Base-by-base conservation (phyloP, 2,329 filamentous ascomycete species). In the Curvularia hawaiiensis region DNA sequence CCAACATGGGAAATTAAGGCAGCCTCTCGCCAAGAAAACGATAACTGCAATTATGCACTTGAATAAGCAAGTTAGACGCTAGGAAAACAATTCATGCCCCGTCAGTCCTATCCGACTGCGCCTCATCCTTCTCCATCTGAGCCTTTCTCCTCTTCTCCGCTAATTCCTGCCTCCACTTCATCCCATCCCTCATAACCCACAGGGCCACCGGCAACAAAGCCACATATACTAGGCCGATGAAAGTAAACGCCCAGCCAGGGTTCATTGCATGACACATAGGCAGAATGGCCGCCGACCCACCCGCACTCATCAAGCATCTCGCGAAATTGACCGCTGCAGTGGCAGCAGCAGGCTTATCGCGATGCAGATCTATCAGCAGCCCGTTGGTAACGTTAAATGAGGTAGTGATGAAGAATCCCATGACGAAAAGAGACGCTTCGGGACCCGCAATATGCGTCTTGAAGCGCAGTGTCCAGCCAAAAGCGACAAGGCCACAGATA, bases 401-500 rank as follows among this genome's bases (percentile, higher is more conserved):
- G n/a, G 84, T 86, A 3, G 86, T 87, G 12, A 85, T 77, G 5
- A 82, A 81, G 2, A 77, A 76, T 3, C 85, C 78, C 1, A 85
- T 85, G 8, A 87, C 58, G 16, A 78, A 76, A 1, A 90, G 71
- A 3, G 87, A 77, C 1, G 80, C 65, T 54, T 80, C 68, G 0
- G 79, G 78, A 0, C 72, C 78, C 0, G 77, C 77, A 12, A 82
- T 70, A 31, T 72, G 65, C 4, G 75, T 74, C 3, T 69, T 52
- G 31, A 67, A 72, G 33, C 78, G 67, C 6, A 75, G 59, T 0
- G 75, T 77, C 79, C 79, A 81, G 20, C 79, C 79, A 44, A 78
- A 82, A 14, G 68, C 62, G 3, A 81, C 54, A 1, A 76, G 52
- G 1, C 71, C 74, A 0, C 75, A 60, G 1, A 68, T 69, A 1